phyloP scores from a whole-genome alignment of 768 basidiomycete species.

The Russula virescens region DNA sequence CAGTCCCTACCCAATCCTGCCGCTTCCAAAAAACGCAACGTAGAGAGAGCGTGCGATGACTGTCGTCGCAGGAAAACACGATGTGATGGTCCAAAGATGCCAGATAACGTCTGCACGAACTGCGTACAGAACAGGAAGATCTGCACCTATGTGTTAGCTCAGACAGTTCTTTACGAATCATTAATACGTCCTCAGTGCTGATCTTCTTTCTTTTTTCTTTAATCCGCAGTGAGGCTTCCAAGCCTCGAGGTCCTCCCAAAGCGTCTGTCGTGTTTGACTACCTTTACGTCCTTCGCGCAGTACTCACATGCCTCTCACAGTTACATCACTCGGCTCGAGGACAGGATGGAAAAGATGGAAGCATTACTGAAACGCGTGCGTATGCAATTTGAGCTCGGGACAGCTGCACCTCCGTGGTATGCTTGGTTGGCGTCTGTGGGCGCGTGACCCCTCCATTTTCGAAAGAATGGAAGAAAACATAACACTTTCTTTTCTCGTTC shows the following conservation, averaged over 20 bases:
- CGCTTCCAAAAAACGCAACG: constrained; percentile 31
- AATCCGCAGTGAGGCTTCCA: constrained; percentile 32
- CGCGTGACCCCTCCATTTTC: neutral
- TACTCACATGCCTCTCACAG: constrained; percentile 21
- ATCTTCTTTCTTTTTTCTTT: neutral
- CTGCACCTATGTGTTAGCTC: constrained; percentile 34
- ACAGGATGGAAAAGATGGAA: constrained; percentile 35
- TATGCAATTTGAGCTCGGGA: constrained; percentile 13
- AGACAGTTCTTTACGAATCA: neutral
- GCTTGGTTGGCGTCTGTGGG: neutral
- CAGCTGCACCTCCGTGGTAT: neutral
- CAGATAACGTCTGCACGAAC: constrained; percentile 35
- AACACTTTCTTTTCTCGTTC: constrained; percentile 29
- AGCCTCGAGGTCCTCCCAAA: constrained; percentile 37
- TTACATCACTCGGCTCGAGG: constrained; percentile 34
- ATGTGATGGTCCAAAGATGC: constrained; percentile 33
- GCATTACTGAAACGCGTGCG: constrained; percentile 34
- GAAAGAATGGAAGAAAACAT: neutral
- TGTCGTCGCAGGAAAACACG: constrained; percentile 33
- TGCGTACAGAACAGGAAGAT: constrained; percentile 31
- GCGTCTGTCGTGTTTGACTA: constrained; percentile 29
- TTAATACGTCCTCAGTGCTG: neutral
- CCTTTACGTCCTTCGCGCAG: neutral
- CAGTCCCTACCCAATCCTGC: constrained; percentile 19
- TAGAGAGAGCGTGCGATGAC: constrained; percentile 34